These are phyloP conservation scores for Chrysoporthe cubensis DNA, from an alignment of 2,329 filamentous ascomycete species.

Conservation along the genomic window DNA sequence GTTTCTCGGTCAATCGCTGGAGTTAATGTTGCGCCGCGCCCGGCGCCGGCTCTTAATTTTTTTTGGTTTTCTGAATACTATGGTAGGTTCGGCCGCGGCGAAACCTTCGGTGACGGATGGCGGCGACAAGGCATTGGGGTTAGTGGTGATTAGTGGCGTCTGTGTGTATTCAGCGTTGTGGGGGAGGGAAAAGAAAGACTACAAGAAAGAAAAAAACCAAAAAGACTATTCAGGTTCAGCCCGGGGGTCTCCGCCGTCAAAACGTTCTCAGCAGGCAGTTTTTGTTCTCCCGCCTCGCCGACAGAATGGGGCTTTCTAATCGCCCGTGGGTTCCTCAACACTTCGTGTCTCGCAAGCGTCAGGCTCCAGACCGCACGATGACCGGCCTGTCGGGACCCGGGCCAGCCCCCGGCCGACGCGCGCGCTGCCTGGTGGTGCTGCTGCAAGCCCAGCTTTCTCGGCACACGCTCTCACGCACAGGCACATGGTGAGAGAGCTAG, in stretches of 20 bases:
- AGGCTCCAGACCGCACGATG: conserved; percentile 3
- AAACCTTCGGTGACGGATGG: background rate
- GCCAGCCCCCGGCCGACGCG: background rate
- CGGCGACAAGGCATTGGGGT: background rate
- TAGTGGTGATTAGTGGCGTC: background rate
- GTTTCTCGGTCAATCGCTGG: background rate
- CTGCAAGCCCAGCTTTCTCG: no score
- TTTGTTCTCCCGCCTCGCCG: background rate
- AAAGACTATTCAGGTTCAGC: background rate
- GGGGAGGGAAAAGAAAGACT: background rate
- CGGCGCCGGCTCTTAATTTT: background rate
- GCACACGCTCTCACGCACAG: background rate
- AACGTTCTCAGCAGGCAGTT: background rate
- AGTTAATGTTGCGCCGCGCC: background rate
- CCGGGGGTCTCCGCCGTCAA: background rate
- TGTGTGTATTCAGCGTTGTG: background rate
- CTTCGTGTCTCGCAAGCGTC: conserved; percentile 3
- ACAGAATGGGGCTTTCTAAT: background rate
- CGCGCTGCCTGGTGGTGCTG: no score
- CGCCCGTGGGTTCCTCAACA: background rate
- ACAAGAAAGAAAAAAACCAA: background rate
- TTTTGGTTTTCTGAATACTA: background rate
- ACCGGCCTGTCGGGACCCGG: conserved; percentile 7
- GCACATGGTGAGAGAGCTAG: background rate
- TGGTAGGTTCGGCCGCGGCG: background rate